Evolutionary conservation across 2,329 filamentous ascomycete species (phyloP), one percentile per base, ranked within the genome.

Genomic region (Berkeleyomyces rouxiae): DNA sequence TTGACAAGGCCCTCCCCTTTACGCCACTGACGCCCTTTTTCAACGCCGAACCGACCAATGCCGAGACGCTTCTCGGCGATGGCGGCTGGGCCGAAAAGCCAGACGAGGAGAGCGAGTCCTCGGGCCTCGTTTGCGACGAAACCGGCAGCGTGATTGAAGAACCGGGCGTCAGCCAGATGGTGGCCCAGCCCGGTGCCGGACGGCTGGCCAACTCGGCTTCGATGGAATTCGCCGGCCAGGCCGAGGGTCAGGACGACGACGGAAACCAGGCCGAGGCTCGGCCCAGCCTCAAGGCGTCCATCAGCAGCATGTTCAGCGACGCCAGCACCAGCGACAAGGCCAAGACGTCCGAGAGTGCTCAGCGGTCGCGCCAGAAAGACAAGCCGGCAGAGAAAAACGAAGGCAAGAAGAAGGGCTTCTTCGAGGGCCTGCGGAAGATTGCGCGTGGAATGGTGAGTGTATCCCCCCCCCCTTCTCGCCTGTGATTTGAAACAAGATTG

Each of bases 21-120:
- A 78, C 75, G 2, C 77, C 76, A 0, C 69, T 79, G 1, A 71
- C 72, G 4, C 69, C 76, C 0, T 76, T 76, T 59, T 75, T 78
- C 61, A 71, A 72, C 39, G 73, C 76, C 1, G 67, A 68, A 4
- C 66, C 68, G 47, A 77, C 74, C 65, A 76, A 70, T 58, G 74
- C 75, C 44, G 83, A 83, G 72, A 76, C 72, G 2, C 69, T 83
- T 69, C 77, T 83, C 63, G 80, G 81, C 2, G 71, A 78, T 2
- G 76, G 79, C 58, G 81, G 81, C 31, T 83, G 80, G 80, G 74
- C 83, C 2, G 79, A 82, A 68, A 74, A 74, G 13, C 77, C 73
- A 1, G 70, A 70, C 4, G 64, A 63, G 10, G 43, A 47, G 36
- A 42, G 39, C 43, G 40, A 53, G 31, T 5, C 7, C n/a, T 2